phyloP scores from a whole-genome alignment of 2,329 filamentous ascomycete genomes.

The Pyrenochaeta sp. region DNA sequence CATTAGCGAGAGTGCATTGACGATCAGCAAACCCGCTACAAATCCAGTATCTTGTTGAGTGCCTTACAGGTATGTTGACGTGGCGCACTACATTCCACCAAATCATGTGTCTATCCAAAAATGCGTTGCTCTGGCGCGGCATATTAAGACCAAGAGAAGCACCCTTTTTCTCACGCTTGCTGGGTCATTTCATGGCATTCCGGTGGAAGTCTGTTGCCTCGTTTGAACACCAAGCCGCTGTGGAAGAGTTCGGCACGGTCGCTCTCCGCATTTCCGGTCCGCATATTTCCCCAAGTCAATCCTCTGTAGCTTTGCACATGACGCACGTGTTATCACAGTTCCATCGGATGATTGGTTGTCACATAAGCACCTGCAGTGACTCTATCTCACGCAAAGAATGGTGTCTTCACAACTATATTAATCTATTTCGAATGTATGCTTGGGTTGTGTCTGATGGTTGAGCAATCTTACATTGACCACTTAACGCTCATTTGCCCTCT shows the following conservation, averaged over 20 bases:
- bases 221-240: constrained; percentile 55
- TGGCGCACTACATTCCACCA: not conserved
- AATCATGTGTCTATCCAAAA: not conserved
- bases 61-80: not conserved
- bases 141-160: not conserved
- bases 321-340: constrained; percentile 66
- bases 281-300: constrained; percentile 58
- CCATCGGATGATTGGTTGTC: no score
- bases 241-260: constrained; percentile 61
- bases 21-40: not conserved
- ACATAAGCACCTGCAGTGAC: no score
- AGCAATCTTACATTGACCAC: constrained; percentile 46
- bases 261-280: constrained; percentile 64
- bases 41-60: not conserved
- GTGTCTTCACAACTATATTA: constrained; percentile 59
- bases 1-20: not conserved
- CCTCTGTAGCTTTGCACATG: constrained; percentile 64
- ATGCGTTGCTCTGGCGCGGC: not conserved
- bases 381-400: constrained; percentile 56
- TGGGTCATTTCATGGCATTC: constrained; percentile 8
- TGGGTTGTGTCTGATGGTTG: constrained; percentile 58
- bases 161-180: not conserved
- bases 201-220: constrained; percentile 10
- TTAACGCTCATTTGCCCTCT: constrained; percentile 46
- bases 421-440: constrained; percentile 55